Conservation (phyloP, 2,329 filamentous ascomycete genomes). For the Epichloe elymi region DNA sequence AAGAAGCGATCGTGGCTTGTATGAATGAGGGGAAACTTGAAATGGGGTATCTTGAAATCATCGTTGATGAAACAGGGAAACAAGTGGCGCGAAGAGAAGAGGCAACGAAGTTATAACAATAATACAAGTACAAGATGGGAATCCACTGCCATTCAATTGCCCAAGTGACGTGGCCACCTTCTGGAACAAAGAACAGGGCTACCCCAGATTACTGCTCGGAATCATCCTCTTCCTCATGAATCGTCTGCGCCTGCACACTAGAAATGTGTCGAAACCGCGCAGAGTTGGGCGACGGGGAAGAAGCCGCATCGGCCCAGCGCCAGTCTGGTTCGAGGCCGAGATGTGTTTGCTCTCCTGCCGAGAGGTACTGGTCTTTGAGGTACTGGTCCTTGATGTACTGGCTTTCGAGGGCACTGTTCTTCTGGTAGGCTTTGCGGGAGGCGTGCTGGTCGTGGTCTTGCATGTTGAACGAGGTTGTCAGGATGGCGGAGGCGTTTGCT, state of each 20-base stretch:
- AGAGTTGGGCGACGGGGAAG: constrained; percentile 11
- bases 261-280: constrained; percentile 26
- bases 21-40: neutral
- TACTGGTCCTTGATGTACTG: constrained; percentile 3
- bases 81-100: neutral
- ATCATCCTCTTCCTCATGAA: constrained; percentile 62
- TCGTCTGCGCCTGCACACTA: constrained; percentile 50
- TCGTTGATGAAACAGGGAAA: neutral
- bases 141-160: neutral
- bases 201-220: constrained; percentile 25
- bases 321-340: constrained; percentile 23
- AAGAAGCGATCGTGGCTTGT: neutral
- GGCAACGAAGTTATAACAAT: neutral
- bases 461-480: constrained; percentile 39
- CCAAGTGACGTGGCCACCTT: too few relatives aligned
- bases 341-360: neutral
- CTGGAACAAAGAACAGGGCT: too few relatives aligned
- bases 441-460: constrained; percentile 14
- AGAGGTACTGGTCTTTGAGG: constrained; percentile 6
- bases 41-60: constrained; percentile 5
- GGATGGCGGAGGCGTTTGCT: constrained; percentile 39
- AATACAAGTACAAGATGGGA: neutral
- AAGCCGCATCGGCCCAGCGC: constrained; percentile 22
- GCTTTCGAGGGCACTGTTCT: constrained; percentile 9
- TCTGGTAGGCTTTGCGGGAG: constrained; percentile 2